Evolutionary conservation across 768 basidiomycete genomes (phyloP), one percentile per base, ranked within the genome.

Genomic region (Mrakia gelida): DNA sequence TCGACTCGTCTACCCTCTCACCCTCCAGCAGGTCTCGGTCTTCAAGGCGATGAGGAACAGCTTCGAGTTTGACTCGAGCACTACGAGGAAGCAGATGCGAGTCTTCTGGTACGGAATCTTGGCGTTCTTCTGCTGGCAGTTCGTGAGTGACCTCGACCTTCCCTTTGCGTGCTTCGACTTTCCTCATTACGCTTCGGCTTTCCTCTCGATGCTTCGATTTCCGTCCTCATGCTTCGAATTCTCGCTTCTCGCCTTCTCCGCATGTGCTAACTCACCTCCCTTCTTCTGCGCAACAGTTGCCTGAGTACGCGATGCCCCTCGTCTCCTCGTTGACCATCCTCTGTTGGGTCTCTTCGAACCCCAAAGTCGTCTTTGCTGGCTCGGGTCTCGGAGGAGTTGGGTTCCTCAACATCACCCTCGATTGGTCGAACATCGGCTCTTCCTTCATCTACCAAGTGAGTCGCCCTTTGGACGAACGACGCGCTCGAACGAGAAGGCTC

Each of bases 341-440:
- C 3, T 73, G 73, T 54, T 73, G 73, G 73, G 73, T 73, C 5
- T 59, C 73, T 13, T 45, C 41, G 18, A 73, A 73, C 54, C 73
- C 73, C 28, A 73, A 56, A 1, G 73, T 62, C 38, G 54, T 59
- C 73, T 73, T 73, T n/a, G 54, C 59, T 16, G 73, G 73, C 3
- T 45, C 41, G 9, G 73, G 73, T n/a, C n/a, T n/a, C n/a, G 45
- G 45, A 45, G 45, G 45, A 10, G 45, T 45, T 10, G 45, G 45
- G 2, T 45, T 45, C 45, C 9, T 45, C 11, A 45, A 45, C 45
- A 45, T 45, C 45, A 45, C 45, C 8, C 34, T 73, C 28, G 54
- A 73, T 32, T 73, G 73, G 73, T 73, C 73, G 2, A 73, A 73
- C 73, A 73, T 73, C 59, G 73, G 73, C 38, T 59, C 54, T 5